phyloP scores from a whole-genome alignment of 1,139 yeast species.

The Debaryomyces subglobosus region DNA sequence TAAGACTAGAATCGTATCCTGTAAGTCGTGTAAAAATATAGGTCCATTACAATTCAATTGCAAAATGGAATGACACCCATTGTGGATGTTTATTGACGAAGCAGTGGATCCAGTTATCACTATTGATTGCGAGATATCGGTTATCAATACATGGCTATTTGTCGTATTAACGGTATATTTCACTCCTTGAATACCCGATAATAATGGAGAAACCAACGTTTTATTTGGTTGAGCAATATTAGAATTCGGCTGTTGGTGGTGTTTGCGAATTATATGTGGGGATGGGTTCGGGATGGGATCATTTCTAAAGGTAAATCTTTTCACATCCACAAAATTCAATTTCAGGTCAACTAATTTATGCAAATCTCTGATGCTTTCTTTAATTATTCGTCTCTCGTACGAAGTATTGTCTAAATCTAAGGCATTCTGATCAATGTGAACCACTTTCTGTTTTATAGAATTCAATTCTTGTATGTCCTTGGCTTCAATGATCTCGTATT shows the following conservation, averaged over 20 bases:
- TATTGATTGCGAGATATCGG: conserved; percentile 16
- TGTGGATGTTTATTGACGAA: conserved; percentile 28
- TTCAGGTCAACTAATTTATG: conserved; percentile 23
- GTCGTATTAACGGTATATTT: conserved; percentile 8
- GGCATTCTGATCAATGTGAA: conserved; percentile 7
- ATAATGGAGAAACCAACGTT: conserved; percentile 19
- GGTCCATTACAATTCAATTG: conserved; percentile 34
- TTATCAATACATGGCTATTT: conserved; percentile 20
- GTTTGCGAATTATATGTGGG: conserved; percentile 1
- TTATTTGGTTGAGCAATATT: conserved; percentile 3
- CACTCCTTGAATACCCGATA: conserved; percentile 19
- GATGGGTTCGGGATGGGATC: conserved; percentile 24
- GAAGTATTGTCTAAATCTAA: conserved; percentile 10
- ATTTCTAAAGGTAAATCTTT: conserved; percentile 30
- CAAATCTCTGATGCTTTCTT: too few species aligned
- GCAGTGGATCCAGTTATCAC: conserved; percentile 10
- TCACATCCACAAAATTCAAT: conserved; percentile 17
- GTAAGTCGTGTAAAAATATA: conserved; percentile 29
- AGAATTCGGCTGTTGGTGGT: conserved; percentile 4
- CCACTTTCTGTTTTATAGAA: conserved; percentile 4
- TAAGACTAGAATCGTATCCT: conserved; percentile 27
- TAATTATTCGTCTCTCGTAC: conserved; percentile 21
- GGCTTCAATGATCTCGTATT: conserved; percentile 3
- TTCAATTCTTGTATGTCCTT: conserved; percentile 6
- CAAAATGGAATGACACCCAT: conserved; percentile 22